A percentile compares a stretch with the other conserved stretches of the same genome.
These are phyloP conservation scores for Thecamonas trahens DNA, from an alignment of 78 protist genomes.

Conservation along the genomic window DNA sequence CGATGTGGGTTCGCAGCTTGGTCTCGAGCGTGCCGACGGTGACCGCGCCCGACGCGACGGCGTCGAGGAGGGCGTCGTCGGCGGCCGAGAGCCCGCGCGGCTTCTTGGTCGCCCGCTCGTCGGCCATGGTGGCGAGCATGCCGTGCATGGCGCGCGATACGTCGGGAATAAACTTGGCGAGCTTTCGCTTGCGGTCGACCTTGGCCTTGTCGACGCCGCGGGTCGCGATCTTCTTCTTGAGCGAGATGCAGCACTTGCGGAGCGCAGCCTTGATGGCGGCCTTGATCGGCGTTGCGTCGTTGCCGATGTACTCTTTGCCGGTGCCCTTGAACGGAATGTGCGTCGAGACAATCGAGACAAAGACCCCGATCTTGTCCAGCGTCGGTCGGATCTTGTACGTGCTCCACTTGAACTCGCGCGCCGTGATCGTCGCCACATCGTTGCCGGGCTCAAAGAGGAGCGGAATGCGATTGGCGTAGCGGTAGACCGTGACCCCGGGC, in stretches of 20 bases:
- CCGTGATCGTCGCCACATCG: constrained; percentile 31
- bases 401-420: constrained; percentile 7
- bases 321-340: constrained; percentile 69
- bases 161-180: constrained; percentile 1
- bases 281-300: constrained; percentile 21
- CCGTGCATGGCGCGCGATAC: not conserved
- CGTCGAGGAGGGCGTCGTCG: too few relatives aligned
- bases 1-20: too few relatives aligned
- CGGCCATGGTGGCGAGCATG: not conserved
- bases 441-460: constrained; percentile 46
- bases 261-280: constrained; percentile 6
- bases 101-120: not conserved
- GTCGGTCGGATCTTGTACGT: constrained; percentile 16
- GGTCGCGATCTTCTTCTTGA: not conserved
- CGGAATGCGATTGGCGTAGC: constrained; percentile 57
- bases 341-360: constrained; percentile 50
- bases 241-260: not conserved
- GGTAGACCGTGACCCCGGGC: constrained; percentile 35
- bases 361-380: constrained; percentile 44
- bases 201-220: not conserved
- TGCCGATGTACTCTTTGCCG: constrained; percentile 58
- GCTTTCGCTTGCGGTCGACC: not conserved
- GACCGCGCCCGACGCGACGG: too few relatives aligned
- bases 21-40: too few relatives aligned
- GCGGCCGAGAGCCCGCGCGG: too few relatives aligned